Percentiles rank a stretch among this genome's conserved stretches.
phyloP scores from a whole-genome alignment of 2,329 filamentous ascomycete species.

The Xylariaceae sp. region DNA sequence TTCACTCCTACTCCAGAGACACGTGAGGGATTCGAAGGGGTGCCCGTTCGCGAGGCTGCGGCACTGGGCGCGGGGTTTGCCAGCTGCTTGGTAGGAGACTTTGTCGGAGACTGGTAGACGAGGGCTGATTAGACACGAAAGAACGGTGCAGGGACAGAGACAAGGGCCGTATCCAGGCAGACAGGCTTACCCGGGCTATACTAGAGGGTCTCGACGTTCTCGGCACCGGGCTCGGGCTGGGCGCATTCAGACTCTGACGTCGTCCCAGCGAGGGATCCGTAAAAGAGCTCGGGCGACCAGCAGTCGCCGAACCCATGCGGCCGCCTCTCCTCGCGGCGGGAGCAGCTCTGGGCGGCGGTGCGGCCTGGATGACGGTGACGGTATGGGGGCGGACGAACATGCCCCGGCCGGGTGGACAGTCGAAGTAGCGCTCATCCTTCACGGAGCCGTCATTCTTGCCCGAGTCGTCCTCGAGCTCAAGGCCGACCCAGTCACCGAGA shows the following conservation, averaged over 20 bases:
- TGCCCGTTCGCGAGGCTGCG: constrained; percentile 55
- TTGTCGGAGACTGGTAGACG: constrained; percentile 58
- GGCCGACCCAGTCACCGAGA: constrained; percentile 77
- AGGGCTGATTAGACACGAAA: too few species aligned
- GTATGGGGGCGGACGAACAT: constrained; percentile 80
- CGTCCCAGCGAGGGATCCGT: constrained; percentile 49
- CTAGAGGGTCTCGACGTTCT: constrained; percentile 49
- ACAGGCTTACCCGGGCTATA: constrained; percentile 43
- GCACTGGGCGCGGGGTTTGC: constrained; percentile 46
- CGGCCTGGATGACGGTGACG: constrained; percentile 50
- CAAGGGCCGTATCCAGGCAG: too few species aligned
- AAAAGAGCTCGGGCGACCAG: constrained; percentile 44
- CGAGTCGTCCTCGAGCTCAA: constrained; percentile 72
- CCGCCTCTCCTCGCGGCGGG: constrained; percentile 32
- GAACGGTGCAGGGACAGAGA: too few species aligned
- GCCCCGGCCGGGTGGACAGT: constrained; percentile 65
- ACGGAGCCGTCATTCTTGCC: constrained; percentile 96
- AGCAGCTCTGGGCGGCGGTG: constrained; percentile 31
- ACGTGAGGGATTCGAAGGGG: constrained; percentile 48
- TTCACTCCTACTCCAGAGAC: constrained; percentile 38
- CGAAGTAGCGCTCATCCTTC: constrained; percentile 80
- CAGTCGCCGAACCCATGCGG: constrained; percentile 24
- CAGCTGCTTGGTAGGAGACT: constrained; percentile 72
- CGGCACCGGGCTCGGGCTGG: constrained; percentile 64
- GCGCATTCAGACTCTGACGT: constrained; percentile 62